A percentile compares a stretch with the other conserved stretches of the same genome.
phyloP scores from a whole-genome alignment of 208 protist species.

The Porcisia deanei region DNA sequence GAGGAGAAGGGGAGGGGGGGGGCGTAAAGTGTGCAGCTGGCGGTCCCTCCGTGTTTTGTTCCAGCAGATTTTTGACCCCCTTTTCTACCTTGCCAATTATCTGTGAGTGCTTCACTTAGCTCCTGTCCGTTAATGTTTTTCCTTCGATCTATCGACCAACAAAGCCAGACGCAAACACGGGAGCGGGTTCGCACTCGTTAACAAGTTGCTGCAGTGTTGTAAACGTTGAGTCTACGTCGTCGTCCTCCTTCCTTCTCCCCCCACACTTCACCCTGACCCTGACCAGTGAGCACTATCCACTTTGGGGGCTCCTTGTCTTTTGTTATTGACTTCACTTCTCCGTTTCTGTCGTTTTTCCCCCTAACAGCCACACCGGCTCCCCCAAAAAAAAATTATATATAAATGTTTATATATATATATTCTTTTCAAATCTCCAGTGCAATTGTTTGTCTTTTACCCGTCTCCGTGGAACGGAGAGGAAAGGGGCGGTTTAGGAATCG shows the following conservation, averaged over 20 bases:
- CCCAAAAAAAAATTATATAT: not conserved
- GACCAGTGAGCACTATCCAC: too few relatives aligned
- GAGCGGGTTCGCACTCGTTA: too few relatives aligned
- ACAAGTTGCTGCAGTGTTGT: too few relatives aligned
- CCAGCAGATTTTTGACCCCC: too few relatives aligned
- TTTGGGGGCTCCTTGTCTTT: not conserved
- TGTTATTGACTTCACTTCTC: not conserved
- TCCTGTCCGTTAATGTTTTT: too few relatives aligned
- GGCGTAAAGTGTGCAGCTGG: not conserved
- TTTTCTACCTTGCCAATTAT: too few relatives aligned
- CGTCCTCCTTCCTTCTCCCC: too few relatives aligned
- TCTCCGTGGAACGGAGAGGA: not conserved
- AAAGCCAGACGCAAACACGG: too few relatives aligned
- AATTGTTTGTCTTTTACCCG: not conserved
- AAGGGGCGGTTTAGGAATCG: not conserved
- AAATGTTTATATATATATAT: not conserved
- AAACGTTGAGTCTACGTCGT: too few relatives aligned
- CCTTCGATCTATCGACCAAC: too few relatives aligned
- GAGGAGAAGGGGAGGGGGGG: not conserved
- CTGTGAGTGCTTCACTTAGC: not conserved
- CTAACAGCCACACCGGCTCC: too few relatives aligned
- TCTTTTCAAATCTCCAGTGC: not conserved
- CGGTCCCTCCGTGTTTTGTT: not conserved
- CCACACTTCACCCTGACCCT: too few relatives aligned
- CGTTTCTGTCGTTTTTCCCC: not conserved